Conservation (phyloP, 148 eudicot species). For the Silene uniflora region DNA sequence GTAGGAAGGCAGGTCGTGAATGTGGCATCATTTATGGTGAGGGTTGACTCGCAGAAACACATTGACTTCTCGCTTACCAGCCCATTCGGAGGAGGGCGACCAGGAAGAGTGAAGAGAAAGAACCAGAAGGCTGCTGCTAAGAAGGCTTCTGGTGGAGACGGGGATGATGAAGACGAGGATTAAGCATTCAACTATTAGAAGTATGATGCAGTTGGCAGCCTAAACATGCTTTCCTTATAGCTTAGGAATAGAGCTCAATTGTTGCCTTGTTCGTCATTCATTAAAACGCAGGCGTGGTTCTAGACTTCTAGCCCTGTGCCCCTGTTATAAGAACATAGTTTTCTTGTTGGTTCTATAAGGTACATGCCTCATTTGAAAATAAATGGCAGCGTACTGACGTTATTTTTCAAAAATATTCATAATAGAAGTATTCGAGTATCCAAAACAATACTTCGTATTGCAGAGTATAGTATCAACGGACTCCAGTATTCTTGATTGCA, state of each 20-base stretch:
- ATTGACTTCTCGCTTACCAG: slow-evolving; percentile 52
- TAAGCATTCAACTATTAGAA: slow-evolving; percentile 14
- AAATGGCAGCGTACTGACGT: no score
- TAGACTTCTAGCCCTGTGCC: no score
- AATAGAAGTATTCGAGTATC: no score
- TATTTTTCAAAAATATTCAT: no score
- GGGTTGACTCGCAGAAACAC: slow-evolving; percentile 51
- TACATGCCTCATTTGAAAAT: no score
- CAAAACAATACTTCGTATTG: no score
- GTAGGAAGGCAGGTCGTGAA: slow-evolving; percentile 55
- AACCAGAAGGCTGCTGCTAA: slow-evolving; percentile 44
- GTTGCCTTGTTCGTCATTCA: neutral
- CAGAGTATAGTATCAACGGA: no score
- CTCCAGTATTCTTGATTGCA: no score
- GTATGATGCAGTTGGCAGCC: neutral
- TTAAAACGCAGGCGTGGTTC: no score
- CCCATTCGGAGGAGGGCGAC: slow-evolving; percentile 48
- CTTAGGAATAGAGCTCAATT: neutral
- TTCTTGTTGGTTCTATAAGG: no score
- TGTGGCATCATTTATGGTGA: slow-evolving; percentile 49
- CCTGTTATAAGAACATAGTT: no score
- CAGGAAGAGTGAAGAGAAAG: slow-evolving; percentile 61
- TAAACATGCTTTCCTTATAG: neutral
- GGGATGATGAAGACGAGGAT: slow-evolving; percentile 51
- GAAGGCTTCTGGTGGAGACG: slow-evolving; percentile 55